A percentile compares a stretch with the other conserved stretches of the same genome.
Conservation (phyloP, 192 early-diverging fungal genomes). For the Lunasporangiospora selenospora region DNA sequence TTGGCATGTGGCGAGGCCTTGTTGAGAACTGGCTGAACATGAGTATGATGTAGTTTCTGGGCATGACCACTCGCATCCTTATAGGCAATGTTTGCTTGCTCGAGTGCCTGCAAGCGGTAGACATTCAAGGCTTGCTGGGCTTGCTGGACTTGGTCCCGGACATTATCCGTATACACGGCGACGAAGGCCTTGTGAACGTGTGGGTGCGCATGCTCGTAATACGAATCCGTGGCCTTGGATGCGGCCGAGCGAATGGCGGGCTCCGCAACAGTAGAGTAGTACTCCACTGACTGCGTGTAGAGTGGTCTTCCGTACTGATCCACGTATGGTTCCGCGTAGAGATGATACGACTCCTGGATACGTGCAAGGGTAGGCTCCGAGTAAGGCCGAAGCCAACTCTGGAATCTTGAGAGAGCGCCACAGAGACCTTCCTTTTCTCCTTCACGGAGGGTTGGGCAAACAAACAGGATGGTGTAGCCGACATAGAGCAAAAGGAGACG, state of each 20-base stretch:
- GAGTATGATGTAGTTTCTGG: constrained; percentile 4
- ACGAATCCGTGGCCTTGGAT: constrained; percentile 14
- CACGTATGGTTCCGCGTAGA: constrained; percentile 25
- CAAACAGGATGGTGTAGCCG: constrained; percentile 33
- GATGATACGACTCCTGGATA: constrained; percentile 20
- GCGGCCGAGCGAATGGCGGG: constrained; percentile 21
- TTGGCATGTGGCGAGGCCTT: constrained; percentile 36
- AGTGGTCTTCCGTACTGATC: constrained; percentile 35
- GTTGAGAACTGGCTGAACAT: constrained; percentile 30
- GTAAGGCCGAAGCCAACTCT: constrained; percentile 33
- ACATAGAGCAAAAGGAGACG: constrained; percentile 21
- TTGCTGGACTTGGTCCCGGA: constrained; percentile 15
- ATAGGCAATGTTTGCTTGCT: neutral
- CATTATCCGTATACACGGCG: constrained; percentile 25
- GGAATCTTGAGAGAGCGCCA: neutral
- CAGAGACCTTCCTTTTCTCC: constrained; percentile 10
- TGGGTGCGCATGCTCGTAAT: constrained; percentile 30
- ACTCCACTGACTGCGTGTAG: constrained; percentile 19
- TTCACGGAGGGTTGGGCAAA: constrained; percentile 14
- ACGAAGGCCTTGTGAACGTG: constrained; percentile 26
- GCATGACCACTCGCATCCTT: constrained; percentile 5
- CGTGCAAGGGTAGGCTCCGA: constrained; percentile 9
- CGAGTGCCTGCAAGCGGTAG: constrained; percentile 28
- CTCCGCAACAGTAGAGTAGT: constrained; percentile 15
- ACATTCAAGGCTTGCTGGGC: constrained; percentile 11